Evolutionary conservation across 345 rosid genomes (phyloP), one percentile per base, ranked within the genome.

Genomic region (Aquilaria sinensis): DNA sequence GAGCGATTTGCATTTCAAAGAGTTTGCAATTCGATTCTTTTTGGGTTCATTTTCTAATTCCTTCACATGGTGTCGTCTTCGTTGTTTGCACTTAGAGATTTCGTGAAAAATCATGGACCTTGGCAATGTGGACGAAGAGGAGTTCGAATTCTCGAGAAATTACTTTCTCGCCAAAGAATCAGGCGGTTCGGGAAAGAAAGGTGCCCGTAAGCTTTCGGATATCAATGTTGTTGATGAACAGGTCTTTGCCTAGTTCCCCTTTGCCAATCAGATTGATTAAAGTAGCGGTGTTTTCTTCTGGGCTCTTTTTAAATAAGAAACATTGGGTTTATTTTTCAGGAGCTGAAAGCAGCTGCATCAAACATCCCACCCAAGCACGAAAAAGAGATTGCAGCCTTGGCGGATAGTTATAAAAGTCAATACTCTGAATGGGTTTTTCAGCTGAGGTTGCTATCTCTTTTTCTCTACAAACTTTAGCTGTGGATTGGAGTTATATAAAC

Each of bases 151-250:
- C 82, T 85, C 96, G 5, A 78, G 97, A 77, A 90, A 94, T 65
- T 94, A 90, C 69, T 90, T 88, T 75, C 77, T 90, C 56, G 95
- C 99, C 1, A 94, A 90, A 81, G 97, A 94, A 54, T 58, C 71
- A 54, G 68, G 80, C 63, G 75, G 86, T 48, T 67, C 92, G 4
- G 66, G 78, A 46, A 90, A 86, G 78, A 83, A 80, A 62, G 88
- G 92, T 15, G 60, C 76, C 10, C 80, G 58, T 55, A 90, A 86
- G 64, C 72, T 90, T 56, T 78, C 90, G 43, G 99, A 94, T 64
- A 86, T 94, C 50, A 66, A 74, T 66, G 60, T 85, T 5, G 89
- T 86, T 14, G 95, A 94, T 29, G 96, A 94, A 62, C 96, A 88
- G 91, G 99, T 88, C 10, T 13, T 51, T 41, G 33, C 51, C 33